Evolutionary conservation across 2,329 filamentous ascomycete genomes (phyloP).

Genomic region (Sporothrix protearum): DNA sequence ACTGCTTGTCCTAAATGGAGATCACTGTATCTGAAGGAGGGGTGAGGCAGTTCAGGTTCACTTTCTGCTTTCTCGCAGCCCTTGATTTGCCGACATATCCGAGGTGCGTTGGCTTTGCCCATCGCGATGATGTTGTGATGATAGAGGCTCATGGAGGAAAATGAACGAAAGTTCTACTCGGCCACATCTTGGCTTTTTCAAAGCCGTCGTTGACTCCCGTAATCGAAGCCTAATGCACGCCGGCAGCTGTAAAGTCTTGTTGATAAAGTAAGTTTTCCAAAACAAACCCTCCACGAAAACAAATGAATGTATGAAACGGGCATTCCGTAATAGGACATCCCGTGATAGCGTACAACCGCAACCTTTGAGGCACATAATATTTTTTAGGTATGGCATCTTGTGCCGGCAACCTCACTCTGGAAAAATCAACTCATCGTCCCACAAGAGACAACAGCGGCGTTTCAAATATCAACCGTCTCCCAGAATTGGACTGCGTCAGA

Average conservation of each 20-base stretch:
- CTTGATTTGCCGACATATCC: slow-evolving; percentile 1
- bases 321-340: too few species aligned
- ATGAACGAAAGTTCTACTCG: neutral
- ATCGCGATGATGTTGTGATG: too few species aligned
- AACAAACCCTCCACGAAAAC: too few species aligned
- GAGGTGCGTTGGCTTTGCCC: neutral
- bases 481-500: neutral
- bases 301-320: too few species aligned
- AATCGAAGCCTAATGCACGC: neutral
- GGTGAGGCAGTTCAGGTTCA: too few species aligned
- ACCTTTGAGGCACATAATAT: neutral
- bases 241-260: neutral
- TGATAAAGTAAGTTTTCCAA: neutral
- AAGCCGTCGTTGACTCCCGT: neutral
- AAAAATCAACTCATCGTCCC: too few species aligned
- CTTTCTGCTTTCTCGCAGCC: too few species aligned
- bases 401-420: neutral
- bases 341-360: neutral
- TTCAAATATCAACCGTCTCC: neutral
- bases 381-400: neutral
- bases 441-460: neutral
- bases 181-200: neutral
- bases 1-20: too few species aligned
- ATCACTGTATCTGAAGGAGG: too few species aligned
- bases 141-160: too few species aligned